Base-by-base conservation (phyloP, 2,329 filamentous ascomycete species). In the Cladosporium sp. region DNA sequence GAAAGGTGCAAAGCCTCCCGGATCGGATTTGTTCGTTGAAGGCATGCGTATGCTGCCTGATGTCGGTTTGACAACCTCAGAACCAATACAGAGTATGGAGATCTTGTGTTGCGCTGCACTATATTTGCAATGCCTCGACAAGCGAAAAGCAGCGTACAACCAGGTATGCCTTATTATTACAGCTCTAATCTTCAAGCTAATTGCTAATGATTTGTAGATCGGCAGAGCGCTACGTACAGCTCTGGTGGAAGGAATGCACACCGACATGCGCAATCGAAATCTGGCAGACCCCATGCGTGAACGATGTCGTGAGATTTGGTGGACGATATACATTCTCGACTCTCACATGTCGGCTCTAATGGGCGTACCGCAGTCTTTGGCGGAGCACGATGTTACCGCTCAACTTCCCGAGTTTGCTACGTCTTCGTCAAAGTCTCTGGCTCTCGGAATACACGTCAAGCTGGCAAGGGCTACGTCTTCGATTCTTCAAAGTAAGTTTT, bases 321-420 rank as follows among this genome's bases (percentile, higher is more conserved):
- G 76, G 76, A 79, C 77, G 0, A 67, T 78, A 0, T 78, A 77
- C 35, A 67, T 79, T 1, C 60, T 79, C 1, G 77, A 79, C 47
- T 69, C 76, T 2, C 71, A 79, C 54, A 77, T 79, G 69, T 76
- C 75, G 1, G 76, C 75, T 0, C 54, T 79, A 2, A 77, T 79
- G 72, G 77, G 77, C 0, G 53, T 78, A 0, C 77, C 78, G 0
- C 69, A 73, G 39, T 72, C 73, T 0, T 66, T 79, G 2, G 65
- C 67, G 16, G 75, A 79, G 33, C 71, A 77, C n/a, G 73, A 79
- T 36, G 70, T 81, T 0, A 67, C 72, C 7, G 71, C 73, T 0
- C 65, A 68, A 4, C 66, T 77, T 6, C 74, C 78, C 1, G 62
- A 63, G 7, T 77, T 74, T 18, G 57, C 66, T 1, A 66, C 62